Base-by-base conservation (phyloP, 2,329 filamentous ascomycete genomes). In the Magnaporthiopsis rhizophila region DNA sequence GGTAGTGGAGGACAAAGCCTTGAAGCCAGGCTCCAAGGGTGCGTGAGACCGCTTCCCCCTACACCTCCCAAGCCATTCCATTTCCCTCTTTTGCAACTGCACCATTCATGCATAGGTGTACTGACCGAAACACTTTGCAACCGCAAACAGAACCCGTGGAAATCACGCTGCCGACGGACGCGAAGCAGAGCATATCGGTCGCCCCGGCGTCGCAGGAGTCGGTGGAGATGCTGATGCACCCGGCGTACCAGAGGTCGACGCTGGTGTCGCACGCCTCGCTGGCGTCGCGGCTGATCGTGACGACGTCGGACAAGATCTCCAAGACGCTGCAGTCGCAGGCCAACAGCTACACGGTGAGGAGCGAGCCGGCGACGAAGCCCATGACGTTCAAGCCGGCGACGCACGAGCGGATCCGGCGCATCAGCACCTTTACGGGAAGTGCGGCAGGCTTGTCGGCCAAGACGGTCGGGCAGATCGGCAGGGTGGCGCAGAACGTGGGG, bases 21-120 rank as follows among this genome's bases (percentile, higher is more conserved):
- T 99, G 67, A 86, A 89, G 73, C 87, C 89, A 21, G 95, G 95
- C n/a, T 94, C 90, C 6, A 98, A 99, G 83, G 90, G 92, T 96
- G 80, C 21, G 45, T 73, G 82, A 28, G 21, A 32, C 26, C 8
- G 8, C 18, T 45, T 60, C 63, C 24, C 5, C 12, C 34, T 36
- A 34, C 11, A 24, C 11, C 12, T 3, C 36, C 21, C 21, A 11
- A 32, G 36, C 38, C 28, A 8, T 9, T n/a, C 21, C 6, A 11
- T 11, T 11, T 3, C 12, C 11, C 28, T n/a, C 4, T 38, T n/a
- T 18, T 62, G 26, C 45, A 50, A 9, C 45, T 15, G 21, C 26
- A 26, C 26, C 26, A 28, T 5, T 12, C 38, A 13, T 36, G 15
- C 18, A 26, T 3, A 36, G 34, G 34, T 36, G 1, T 56, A n/a